Evolutionary conservation across 140 eudicot species (phyloP), one percentile per base, ranked within the genome.

Genomic region (Senecio squalidus): DNA sequence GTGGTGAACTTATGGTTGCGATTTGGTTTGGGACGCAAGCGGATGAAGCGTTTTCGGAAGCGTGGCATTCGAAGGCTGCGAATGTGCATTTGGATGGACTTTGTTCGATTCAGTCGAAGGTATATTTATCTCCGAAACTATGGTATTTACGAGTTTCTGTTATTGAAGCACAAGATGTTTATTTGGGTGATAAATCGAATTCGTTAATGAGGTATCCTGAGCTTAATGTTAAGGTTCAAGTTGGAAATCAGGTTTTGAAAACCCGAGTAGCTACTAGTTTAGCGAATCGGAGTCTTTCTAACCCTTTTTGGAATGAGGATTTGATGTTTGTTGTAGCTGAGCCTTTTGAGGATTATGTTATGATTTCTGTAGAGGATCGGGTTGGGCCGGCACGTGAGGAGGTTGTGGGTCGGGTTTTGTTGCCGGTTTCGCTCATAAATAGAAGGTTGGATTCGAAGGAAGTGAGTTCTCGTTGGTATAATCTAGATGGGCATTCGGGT

Each of bases 1-100:
- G 84, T 5, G 98, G 98, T 5, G 98, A 91, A 58, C 69, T 91
- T 38, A 91, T 86, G 98, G 84, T 81, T 6, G 80, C 98, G 0
- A 79, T 91, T 15, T 91, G 98, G 98, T 84, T 86, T 47, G 98
- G 98, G n/a, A 91, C 98, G 36, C 98, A 91, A 64, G 98, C 98
- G 0, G 98, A 91, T 40, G 98, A 91, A 45, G 98, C 96, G 4
- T 91, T 91, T 55, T 72, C 96, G 1, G 96, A 91, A 67, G 96
- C 98, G 0, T 91, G 98, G 98, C 98, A 91, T 79, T 86, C 96
- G 0, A 83, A 86, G 71, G 94, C 98, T 2, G 97, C 97, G 0
- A 86, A 78, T 64, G 95, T 90, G 69, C 94, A 86, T 70, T 69
- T 83, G 1, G 92, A 86, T 49, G 96, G 96, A 1, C 67, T 91